Percentiles rank a stretch among this genome's conserved stretches.
Evolutionary conservation across 768 basidiomycete genomes (phyloP).

Genomic region (Rhizopogon salebrosus): DNA sequence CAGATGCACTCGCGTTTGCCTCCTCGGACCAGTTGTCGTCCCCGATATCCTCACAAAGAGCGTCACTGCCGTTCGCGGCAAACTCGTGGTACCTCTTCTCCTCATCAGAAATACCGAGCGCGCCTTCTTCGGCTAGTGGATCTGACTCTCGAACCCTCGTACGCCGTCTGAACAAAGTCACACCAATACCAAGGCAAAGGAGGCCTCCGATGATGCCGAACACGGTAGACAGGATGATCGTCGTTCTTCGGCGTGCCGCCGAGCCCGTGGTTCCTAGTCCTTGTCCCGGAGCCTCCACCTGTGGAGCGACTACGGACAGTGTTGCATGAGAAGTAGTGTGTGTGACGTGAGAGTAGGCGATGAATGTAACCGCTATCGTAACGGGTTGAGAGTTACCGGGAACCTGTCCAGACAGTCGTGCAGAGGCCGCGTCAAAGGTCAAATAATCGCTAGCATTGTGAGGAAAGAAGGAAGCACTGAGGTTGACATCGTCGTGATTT

Average conservation of each 20-base stretch:
- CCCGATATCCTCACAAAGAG: conserved; percentile 10
- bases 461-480: conserved; percentile 56
- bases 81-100: conserved; percentile 71
- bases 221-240: conserved; percentile 55
- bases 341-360: conserved; percentile 59
- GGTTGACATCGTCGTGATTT: conserved; percentile 36
- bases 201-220: conserved; percentile 62
- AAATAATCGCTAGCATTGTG: conserved; percentile 44
- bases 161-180: conserved; percentile 53
- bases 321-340: conserved; percentile 69
- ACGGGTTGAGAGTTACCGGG: conserved; percentile 39
- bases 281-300: conserved; percentile 29
- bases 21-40: conserved; percentile 29
- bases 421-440: conserved; percentile 40
- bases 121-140: conserved; percentile 53
- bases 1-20: conserved; percentile 19
- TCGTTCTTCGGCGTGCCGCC: conserved; percentile 41
- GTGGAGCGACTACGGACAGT: conserved; percentile 45
- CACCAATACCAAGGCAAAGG: conserved; percentile 44
- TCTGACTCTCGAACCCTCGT: conserved; percentile 58
- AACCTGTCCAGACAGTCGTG: conserved; percentile 50
- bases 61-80: conserved; percentile 10
- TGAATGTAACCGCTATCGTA: conserved; percentile 51
- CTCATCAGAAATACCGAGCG: conserved; percentile 52
- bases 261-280: conserved; percentile 33